phyloP scores from a whole-genome alignment of 176 grass and related monocot species.

The Oryza glaberrima region DNA sequence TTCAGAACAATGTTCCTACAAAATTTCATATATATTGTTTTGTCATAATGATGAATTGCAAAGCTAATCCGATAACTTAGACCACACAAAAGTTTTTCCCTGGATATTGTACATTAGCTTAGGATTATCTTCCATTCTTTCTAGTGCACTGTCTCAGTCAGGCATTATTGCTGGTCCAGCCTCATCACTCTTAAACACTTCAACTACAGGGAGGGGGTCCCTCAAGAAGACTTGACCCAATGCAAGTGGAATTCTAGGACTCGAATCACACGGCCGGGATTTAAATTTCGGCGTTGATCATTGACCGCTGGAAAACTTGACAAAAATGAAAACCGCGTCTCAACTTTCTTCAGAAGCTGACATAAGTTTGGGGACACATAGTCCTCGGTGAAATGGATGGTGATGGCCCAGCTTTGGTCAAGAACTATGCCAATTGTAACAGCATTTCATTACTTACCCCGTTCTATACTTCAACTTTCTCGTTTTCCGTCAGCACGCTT shows the following conservation, averaged over 20 bases:
- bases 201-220: background rate
- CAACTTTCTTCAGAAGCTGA: background rate
- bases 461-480: no score
- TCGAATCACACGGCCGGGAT: background rate
- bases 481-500: no score
- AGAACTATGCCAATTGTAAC: background rate
- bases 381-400: background rate
- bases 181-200: background rate
- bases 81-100: background rate
- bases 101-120: background rate
- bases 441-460: background rate
- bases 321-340: background rate
- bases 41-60: no score
- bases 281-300: background rate
- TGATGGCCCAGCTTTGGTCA: background rate
- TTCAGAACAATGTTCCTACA: background rate
- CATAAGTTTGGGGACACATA: background rate
- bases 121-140: background rate
- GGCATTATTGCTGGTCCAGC: background rate
- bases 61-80: background rate
- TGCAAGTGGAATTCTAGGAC: background rate
- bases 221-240: background rate
- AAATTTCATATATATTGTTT: background rate
- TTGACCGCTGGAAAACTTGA: constrained; percentile 19
- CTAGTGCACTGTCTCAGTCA: background rate